Conservation (phyloP, 768 basidiomycete species). For the Daedalea quercina region DNA sequence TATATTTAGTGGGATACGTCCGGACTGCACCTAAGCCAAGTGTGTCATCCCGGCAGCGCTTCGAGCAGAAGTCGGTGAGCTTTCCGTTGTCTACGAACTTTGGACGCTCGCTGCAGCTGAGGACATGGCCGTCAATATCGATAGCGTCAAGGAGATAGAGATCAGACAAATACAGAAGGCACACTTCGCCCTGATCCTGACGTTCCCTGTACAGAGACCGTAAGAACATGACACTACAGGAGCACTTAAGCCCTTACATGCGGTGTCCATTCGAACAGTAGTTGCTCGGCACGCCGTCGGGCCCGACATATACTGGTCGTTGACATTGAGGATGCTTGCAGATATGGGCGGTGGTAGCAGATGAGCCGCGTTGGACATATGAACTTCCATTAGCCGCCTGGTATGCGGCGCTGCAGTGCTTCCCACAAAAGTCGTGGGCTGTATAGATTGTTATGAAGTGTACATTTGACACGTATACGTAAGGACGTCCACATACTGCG, state of each 20-base stretch:
- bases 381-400: background rate
- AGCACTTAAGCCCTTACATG: slow-evolving; percentile 7
- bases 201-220: slow-evolving; percentile 7
- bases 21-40: slow-evolving; percentile 5
- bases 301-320: slow-evolving; percentile 6
- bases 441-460: background rate
- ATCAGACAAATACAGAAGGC: slow-evolving; percentile 9
- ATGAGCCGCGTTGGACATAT: background rate
- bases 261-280: slow-evolving; percentile 15
- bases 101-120: slow-evolving; percentile 16
- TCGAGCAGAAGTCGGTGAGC: slow-evolving; percentile 20
- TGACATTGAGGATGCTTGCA: slow-evolving; percentile 10
- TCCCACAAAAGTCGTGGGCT: background rate
- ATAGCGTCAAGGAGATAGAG: background rate
- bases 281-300: slow-evolving; percentile 6
- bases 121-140: too few relatives aligned
- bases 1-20: too few relatives aligned
- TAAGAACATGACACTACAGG: slow-evolving; percentile 2
- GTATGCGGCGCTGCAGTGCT: background rate
- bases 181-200: slow-evolving; percentile 11
- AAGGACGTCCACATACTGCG: background rate
- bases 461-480: background rate
- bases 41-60: slow-evolving; percentile 9
- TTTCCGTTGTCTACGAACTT: slow-evolving; percentile 11
- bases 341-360: background rate